Percentiles rank a stretch among this genome's conserved stretches.
These are phyloP conservation scores for Collariella sp. DNA, from an alignment of 495 filamentous ascomycete genomes.

Conservation along the genomic window DNA sequence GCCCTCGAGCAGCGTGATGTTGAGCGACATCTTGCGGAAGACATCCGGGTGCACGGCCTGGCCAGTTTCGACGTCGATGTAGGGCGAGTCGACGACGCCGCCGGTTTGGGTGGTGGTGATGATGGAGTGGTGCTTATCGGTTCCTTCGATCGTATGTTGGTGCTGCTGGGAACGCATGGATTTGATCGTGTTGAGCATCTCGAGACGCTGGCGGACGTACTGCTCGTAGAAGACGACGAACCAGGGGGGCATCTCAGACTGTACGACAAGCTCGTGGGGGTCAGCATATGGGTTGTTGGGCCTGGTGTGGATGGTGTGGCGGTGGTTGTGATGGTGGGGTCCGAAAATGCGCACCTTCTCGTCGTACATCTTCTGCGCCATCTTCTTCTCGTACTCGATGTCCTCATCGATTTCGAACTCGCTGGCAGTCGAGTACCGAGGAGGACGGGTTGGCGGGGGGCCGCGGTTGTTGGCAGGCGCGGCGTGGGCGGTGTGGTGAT, in stretches of 20 bases:
- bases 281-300: slow-evolving; percentile 20
- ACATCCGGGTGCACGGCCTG: slow-evolving; percentile 36
- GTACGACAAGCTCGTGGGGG: slow-evolving; percentile 18
- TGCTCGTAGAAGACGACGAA: slow-evolving; percentile 49
- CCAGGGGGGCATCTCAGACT: slow-evolving; percentile 47
- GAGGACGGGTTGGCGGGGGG: slow-evolving; percentile 18
- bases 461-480: neutral
- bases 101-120: slow-evolving; percentile 2
- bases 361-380: slow-evolving; percentile 32
- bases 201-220: slow-evolving; percentile 44
- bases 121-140: slow-evolving; percentile 21
- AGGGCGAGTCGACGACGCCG: slow-evolving; percentile 20
- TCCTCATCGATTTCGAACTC: slow-evolving; percentile 31
- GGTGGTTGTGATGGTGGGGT: too few species aligned
- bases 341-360: slow-evolving; percentile 18
- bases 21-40: slow-evolving; percentile 41
- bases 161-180: slow-evolving; percentile 3
- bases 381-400: slow-evolving; percentile 33
- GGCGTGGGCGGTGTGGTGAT: slow-evolving; percentile 1
- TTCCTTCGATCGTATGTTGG: neutral
- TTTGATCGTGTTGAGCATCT: slow-evolving; percentile 41
- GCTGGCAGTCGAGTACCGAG: slow-evolving; percentile 21
- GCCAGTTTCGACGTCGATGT: slow-evolving; percentile 36
- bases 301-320: too few species aligned
- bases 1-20: slow-evolving; percentile 48